Evolutionary conservation across 345 rosid genomes (phyloP).

Genomic region (Anastatica hierochuntica): DNA sequence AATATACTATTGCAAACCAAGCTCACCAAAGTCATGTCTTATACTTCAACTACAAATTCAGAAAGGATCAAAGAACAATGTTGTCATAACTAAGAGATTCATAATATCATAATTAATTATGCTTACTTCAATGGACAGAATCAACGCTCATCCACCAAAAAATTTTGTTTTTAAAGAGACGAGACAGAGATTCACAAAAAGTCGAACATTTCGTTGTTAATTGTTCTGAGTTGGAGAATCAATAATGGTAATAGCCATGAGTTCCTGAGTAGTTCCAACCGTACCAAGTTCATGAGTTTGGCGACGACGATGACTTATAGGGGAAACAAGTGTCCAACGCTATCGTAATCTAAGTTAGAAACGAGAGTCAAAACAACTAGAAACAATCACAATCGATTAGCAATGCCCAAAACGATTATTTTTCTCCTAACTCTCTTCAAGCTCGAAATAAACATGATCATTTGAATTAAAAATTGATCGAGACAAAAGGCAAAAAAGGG

Average conservation of each 20-base stretch:
- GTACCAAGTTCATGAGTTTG: conserved; percentile 41
- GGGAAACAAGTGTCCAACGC: conserved; percentile 20
- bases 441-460: conserved; percentile 30
- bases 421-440: conserved; percentile 37
- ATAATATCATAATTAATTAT: too few species aligned
- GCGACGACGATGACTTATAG: conserved; percentile 33
- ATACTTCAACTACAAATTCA: conserved; percentile 47
- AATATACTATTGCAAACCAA: conserved; percentile 43
- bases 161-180: too few species aligned
- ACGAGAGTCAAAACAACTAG: conserved; percentile 35
- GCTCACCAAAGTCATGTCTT: conserved; percentile 81
- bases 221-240: conserved; percentile 44
- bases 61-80: background rate
- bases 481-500: too few species aligned
- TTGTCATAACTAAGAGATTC: too few species aligned
- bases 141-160: too few species aligned
- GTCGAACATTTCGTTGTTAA: conserved; percentile 43
- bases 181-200: too few species aligned
- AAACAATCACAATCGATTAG: conserved; percentile 34
- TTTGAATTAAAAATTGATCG: too few species aligned
- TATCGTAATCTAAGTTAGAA: conserved; percentile 31
- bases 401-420: conserved; percentile 32
- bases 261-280: conserved; percentile 54
- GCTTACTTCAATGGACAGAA: too few species aligned
- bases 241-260: conserved; percentile 50